Conservation (phyloP, 2,329 filamentous ascomycete genomes). For the Fusarium abutilonis region DNA sequence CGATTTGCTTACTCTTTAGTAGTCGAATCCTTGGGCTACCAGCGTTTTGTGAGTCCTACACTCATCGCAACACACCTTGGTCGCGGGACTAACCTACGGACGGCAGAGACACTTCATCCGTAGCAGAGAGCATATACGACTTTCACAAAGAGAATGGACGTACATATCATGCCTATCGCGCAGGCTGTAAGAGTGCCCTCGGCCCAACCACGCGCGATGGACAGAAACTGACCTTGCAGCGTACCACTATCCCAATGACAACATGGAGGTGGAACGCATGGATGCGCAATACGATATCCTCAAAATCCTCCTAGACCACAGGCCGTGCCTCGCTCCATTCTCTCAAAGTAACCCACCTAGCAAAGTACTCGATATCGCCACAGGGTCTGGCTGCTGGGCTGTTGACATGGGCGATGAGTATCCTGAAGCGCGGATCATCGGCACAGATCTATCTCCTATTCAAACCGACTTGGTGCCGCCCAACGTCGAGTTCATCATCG, state of each 20-base stretch:
- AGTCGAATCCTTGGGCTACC: constrained; percentile 13
- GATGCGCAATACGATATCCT: constrained; percentile 9
- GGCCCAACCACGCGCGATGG: background rate
- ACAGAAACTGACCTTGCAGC: constrained; percentile 1
- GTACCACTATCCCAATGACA: constrained; percentile 11
- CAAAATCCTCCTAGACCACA: constrained; percentile 8
- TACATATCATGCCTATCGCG: constrained; percentile 16
- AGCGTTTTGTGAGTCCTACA: background rate
- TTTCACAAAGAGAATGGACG: constrained; percentile 15
- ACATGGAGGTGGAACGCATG: constrained; percentile 4
- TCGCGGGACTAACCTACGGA: background rate
- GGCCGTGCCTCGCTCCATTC: constrained; percentile 7
- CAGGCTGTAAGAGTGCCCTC: constrained; percentile 2
- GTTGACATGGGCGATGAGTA: constrained; percentile 14
- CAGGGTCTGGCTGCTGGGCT: constrained; percentile 9
- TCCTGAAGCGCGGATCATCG: constrained; percentile 6
- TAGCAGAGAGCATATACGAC: constrained; percentile 16
- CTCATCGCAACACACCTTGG: background rate
- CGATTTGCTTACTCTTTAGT: constrained; percentile 1
- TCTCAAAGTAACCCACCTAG: background rate
- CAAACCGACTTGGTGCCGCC: constrained; percentile 8
- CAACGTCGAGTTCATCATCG: constrained; percentile 15
- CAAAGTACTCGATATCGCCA: constrained; percentile 13
- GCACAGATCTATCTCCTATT: constrained; percentile 8
- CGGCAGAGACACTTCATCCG: constrained; percentile 10